Evolutionary conservation across 2,329 filamentous ascomycete genomes (phyloP), one percentile per base, ranked within the genome.

Genomic region (Alternaria conjuncta): DNA sequence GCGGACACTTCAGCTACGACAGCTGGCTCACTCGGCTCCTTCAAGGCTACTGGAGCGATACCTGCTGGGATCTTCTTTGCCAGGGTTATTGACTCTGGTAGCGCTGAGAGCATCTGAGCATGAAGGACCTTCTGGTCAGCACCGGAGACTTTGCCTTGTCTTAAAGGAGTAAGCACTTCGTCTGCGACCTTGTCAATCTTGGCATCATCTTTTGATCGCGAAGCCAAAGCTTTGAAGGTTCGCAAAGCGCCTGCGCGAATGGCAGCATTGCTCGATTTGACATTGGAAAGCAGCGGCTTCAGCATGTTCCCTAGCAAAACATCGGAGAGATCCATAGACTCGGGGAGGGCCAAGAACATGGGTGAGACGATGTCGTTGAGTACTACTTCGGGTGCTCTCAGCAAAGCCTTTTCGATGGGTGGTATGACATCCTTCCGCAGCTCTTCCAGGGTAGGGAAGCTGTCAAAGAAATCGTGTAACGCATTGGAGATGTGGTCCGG

Each of bases 321-420:
- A 41, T 89, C 87, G 9, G 95, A 95, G 18, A 98, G 85, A 73
- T 99, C 95, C 71, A 96, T 86, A 6, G 84, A 83, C 26, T 82
- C 76, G 1, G 93, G 89, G 7, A 99, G 83, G 26, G 92, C 88
- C 9, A 85, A 80, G 63, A 96, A 85, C 49, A 98, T 84, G 12
- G 91, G 88, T 6, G 90, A 87, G 54, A 98, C 82, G 23, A 97
- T 85, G 66, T 93, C 91, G 71, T 91, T 89, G 26, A 98, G 84
- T 13, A 97, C 89, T 46, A 97, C 90, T 80, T 99, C 96, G 1
- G 96, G 96, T 8, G 95, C 91, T 76, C 96, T 88, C 49, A 99
- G 82, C 59, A 99, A 86, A 6, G 92, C 90, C 81, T 97, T 97
- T 76, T 99, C 96, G 13, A 98, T 83, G 0, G 93, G 84, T 9